Base-by-base conservation (phyloP, 768 basidiomycete genomes). In the Podaxis mareebaensis region DNA sequence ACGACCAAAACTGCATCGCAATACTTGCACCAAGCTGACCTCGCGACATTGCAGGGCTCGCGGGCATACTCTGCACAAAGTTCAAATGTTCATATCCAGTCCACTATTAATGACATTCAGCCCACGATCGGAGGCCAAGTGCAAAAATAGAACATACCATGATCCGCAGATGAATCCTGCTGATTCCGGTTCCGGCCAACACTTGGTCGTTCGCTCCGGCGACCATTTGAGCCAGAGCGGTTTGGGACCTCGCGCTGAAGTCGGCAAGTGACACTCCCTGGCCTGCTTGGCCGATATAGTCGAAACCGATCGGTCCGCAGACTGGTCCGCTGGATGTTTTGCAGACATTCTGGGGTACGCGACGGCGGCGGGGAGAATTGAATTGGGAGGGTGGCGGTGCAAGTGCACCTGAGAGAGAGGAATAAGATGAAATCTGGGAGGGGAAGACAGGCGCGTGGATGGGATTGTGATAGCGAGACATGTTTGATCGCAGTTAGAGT, bases 21-120 rank as follows among this genome's bases (percentile, higher is more conserved):
- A 85, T 67, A 1, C 71, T 67, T 0, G 72, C 70, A 0, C 75
- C 83, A 8, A 85, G 71, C 51, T 79, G 74, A 1, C 75, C 77
- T 0, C 83, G 76, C 0, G 83, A 82, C 30, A 84, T 78, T 0
- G 76, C 40, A 20, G 53, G 30, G 11, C 61, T 62, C 33, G 53
- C 53, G 24, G 60, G 60, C 40, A 48, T 66, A 42, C 48, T 53
- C 10, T 54, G 58, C 46, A 51, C 39, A 38, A 49, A 66, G 39
- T 63, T 59, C 38, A 66, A 20, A 36, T 63, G 58, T 3, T 62
- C 59, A 60, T 66, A 66, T 13, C 65, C 65, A 4, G 65, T 30
- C 65, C 65, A 66, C 65, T 66, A 49, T 33, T 38, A 15, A n/a
- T 15, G 13, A 22, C 17, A 24, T 8, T 53, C 53, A 61, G 53